These are phyloP conservation scores for Sugiyamaella sp. DNA, from an alignment of 1,139 yeast genomes.

Conservation along the genomic window DNA sequence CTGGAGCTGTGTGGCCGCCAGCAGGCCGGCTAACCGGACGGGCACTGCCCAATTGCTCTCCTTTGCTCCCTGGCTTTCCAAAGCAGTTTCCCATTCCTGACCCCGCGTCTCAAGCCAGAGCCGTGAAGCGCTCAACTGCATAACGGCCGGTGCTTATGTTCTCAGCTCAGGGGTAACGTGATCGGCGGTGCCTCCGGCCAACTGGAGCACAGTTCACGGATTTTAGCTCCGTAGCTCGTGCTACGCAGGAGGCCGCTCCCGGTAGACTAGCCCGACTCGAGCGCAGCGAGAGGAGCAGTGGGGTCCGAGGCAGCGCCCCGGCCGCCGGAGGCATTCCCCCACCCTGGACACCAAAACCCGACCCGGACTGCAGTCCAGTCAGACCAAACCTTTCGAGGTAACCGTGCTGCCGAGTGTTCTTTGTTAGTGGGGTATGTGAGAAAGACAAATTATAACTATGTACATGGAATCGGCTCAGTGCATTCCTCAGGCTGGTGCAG, in stretches of 20 bases:
- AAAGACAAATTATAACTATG: constrained; percentile 1
- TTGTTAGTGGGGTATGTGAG: background rate
- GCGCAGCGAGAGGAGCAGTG: background rate
- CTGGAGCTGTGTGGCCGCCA: background rate
- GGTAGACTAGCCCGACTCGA: no score
- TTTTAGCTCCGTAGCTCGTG: no score
- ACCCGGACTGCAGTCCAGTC: no score
- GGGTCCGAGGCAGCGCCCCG: background rate
- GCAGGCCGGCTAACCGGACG: background rate
- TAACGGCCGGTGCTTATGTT: background rate
- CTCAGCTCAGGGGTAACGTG: background rate
- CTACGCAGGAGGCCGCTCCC: no score
- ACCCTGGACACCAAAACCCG: no score
- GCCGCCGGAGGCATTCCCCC: background rate
- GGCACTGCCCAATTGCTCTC: constrained; percentile 1
- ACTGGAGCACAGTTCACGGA: no score
- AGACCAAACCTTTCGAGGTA: no score
- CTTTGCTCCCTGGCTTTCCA: constrained; percentile 17
- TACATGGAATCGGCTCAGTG: background rate
- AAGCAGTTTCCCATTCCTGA: constrained; percentile 18
- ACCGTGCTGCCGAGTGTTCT: no score
- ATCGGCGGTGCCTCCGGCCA: no score
- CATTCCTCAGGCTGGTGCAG: background rate
- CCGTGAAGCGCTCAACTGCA: background rate
- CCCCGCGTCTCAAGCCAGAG: background rate